Base-by-base conservation (phyloP, 768 basidiomycete species). In the Suillus variegatus region DNA sequence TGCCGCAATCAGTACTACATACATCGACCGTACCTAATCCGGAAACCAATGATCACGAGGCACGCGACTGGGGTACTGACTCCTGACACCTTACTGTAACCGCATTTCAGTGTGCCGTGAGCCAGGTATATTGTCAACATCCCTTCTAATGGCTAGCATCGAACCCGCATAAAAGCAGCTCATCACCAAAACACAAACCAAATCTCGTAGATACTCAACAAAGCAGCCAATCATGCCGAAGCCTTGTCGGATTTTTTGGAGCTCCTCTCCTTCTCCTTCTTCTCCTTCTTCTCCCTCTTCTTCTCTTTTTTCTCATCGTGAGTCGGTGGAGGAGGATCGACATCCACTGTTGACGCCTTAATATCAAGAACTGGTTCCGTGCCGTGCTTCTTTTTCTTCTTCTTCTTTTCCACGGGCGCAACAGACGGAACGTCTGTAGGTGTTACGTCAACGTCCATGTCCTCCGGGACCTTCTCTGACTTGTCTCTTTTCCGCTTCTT, bases 21-120 rank as follows among this genome's bases (percentile, higher is more conserved):
- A 40, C 69, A 38, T 77, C 76, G 75, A 77, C 74, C 68, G 73
- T 56, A 52, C 75, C 70, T 70, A 78, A 78, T 78, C 66, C 64
- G 73, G 75, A 63, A 67, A 64, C 63, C 68, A 73, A 16, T 60
- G 58, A 60, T 60, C 41, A 60, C 58, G 58, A 60, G 57, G 38
- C 40, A 4, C 52, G 35, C 54, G 32, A 3, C 54, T 55, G 51
- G 7, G 49, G 22, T 51, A 3, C 22, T 51, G 51, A 51, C 25
- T 51, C 25, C 51, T 51, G 25, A 14, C 51, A 54, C 28, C 52
- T 54, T 6, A 54, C 36, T 40, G 56, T 40, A 9, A 2, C n/a
- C 38, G n/a, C 20, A 28, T 20, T 18, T 18, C 16, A 5, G 32
- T 16, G 16, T 7, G 55, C 12, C 35, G 16, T 16, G 38, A 40